Percentiles rank a stretch among this genome's conserved stretches.
These are phyloP conservation scores for Dictyostelium capitatum DNA, from an alignment of 78 protist genomes.

Conservation along the genomic window DNA sequence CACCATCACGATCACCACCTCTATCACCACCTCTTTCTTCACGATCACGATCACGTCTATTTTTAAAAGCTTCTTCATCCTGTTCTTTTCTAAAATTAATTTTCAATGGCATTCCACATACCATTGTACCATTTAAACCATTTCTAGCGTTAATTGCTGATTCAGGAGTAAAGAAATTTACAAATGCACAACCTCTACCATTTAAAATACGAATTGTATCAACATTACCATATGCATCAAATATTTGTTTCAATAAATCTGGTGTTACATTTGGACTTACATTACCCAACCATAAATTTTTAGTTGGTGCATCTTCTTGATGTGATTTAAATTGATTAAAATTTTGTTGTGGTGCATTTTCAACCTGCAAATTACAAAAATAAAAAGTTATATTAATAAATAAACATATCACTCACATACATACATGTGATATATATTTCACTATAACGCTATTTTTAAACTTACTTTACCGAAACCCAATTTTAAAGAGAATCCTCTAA, in stretches of 20 bases:
- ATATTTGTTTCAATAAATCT: constrained; percentile 22
- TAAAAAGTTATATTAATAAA: not conserved
- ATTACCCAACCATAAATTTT: constrained; percentile 82
- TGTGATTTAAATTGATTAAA: not conserved
- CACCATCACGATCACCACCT: constrained; percentile 11
- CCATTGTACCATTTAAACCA: constrained; percentile 34
- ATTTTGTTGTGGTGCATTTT: constrained; percentile 24
- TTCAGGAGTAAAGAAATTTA: constrained; percentile 40
- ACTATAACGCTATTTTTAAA: not conserved
- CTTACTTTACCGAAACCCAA: constrained; percentile 71
- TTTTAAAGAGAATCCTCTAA: constrained; percentile 51
- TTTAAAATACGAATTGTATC: constrained; percentile 57
- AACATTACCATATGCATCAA: constrained; percentile 55
- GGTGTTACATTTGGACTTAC: constrained; percentile 34
- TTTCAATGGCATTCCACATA: constrained; percentile 38
- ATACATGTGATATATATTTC: too few relatives aligned
- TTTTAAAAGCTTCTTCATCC: constrained; percentile 1
- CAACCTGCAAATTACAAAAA: not conserved
- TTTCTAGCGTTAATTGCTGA: constrained; percentile 41
- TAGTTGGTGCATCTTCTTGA: constrained; percentile 51
- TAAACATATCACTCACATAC: too few relatives aligned
- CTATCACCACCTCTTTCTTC: constrained; percentile 2
- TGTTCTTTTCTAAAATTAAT: constrained; percentile 71
- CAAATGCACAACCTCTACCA: constrained; percentile 78
- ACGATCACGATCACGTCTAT: constrained; percentile 3